Evolutionary conservation across 176 grass and related monocot species (phyloP).

Genomic region (Rhynchospora tenuis): DNA sequence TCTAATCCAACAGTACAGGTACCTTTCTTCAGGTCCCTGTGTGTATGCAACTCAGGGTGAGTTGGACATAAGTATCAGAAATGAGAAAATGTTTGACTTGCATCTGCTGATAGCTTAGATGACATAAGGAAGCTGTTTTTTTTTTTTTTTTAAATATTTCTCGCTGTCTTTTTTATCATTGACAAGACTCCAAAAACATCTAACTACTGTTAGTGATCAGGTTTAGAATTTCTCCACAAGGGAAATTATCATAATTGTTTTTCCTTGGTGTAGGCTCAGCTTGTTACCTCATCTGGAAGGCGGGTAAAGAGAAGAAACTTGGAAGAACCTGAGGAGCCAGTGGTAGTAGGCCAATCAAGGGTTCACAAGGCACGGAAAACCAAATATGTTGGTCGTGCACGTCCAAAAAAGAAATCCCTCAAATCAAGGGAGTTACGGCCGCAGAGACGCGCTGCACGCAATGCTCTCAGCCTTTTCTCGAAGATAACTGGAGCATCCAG

Average conservation of each 20-base stretch:
- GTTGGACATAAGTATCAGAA: not conserved
- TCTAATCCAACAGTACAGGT: no score
- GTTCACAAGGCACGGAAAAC: conserved; percentile 49
- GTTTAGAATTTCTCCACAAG: not conserved
- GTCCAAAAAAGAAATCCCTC: conserved; percentile 55
- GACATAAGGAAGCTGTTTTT: not conserved
- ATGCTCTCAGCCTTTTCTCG: conserved; percentile 71
- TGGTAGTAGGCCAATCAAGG: conserved; percentile 40
- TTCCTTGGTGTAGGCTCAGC: conserved; percentile 40
- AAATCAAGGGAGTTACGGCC: conserved; percentile 69
- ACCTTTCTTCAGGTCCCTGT: no score
- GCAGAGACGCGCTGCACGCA: conserved; percentile 73
- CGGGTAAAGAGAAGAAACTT: conserved; percentile 76
- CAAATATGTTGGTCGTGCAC: conserved; percentile 36
- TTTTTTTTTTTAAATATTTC: not conserved
- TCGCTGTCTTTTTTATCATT: not conserved
- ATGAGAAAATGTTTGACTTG: not conserved
- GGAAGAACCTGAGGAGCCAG: conserved; percentile 54
- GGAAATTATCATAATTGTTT: conserved; percentile 22
- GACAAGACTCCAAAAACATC: not conserved
- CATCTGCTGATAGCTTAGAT: not conserved
- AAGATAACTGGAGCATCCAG: conserved; percentile 76
- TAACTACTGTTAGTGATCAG: not conserved
- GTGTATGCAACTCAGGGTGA: not conserved
- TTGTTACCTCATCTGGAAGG: conserved; percentile 88